These are phyloP conservation scores for Cyclotella cryptica DNA, from an alignment of 108 stramenopile genomes.

Conservation along the genomic window DNA sequence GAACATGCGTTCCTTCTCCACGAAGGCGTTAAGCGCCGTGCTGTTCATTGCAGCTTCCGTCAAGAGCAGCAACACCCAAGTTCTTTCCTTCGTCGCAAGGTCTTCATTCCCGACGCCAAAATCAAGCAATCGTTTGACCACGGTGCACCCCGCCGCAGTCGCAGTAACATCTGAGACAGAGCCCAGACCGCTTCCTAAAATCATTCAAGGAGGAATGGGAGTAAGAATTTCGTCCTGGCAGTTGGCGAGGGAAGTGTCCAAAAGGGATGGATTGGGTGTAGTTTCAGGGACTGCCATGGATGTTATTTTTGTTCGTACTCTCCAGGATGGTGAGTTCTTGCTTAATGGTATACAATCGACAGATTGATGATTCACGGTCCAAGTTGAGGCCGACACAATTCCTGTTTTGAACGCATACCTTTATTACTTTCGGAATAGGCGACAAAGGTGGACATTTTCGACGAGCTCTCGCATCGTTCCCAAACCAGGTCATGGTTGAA, in stretches of 20 bases:
- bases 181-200: constrained; percentile 28
- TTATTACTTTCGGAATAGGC: not conserved
- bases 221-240: constrained; percentile 57
- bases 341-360: not conserved
- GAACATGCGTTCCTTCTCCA: not conserved
- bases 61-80: not conserved
- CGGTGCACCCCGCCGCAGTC: not conserved
- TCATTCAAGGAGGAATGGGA: constrained; percentile 64
- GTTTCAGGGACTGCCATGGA: constrained; percentile 61
- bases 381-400: not conserved
- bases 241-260: constrained; percentile 54
- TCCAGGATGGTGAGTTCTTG: constrained; percentile 51
- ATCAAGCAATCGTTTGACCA: not conserved
- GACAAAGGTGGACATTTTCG: constrained; percentile 54
- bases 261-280: constrained; percentile 54
- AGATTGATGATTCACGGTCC: too few species aligned
- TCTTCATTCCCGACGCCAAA: not conserved
- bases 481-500: constrained; percentile 55
- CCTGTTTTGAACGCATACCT: too few species aligned
- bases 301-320: constrained; percentile 48
- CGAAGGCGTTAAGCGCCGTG: not conserved
- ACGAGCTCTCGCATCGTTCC: constrained; percentile 53
- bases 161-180: not conserved
- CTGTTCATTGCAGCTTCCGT: not conserved
- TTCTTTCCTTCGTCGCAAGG: not conserved